Evolutionary conservation across 75 land plant species (phyloP).

Genomic region (Pinus taeda): DNA sequence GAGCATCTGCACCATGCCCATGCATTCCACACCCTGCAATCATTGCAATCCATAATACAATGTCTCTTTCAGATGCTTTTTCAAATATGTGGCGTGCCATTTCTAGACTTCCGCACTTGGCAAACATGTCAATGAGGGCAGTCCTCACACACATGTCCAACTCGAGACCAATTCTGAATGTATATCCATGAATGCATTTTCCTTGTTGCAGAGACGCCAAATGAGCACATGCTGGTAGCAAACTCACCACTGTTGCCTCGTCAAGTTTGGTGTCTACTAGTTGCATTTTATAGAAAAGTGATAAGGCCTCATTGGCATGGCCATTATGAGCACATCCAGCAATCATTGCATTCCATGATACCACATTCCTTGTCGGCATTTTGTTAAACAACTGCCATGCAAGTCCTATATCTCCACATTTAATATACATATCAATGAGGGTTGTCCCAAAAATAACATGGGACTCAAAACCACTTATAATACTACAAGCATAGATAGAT

Average conservation of each 20-base stretch:
- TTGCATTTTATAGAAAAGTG: conserved; percentile 10
- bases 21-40: conserved; percentile 31
- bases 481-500: conserved; percentile 8
- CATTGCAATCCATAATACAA: conserved; percentile 71
- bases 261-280: conserved; percentile 11
- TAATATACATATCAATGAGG: conserved; percentile 37
- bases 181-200: conserved; percentile 20
- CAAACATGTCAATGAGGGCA: conserved; percentile 65
- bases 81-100: conserved; percentile 40
- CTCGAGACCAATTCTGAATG: conserved; percentile 38
- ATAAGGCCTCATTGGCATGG: conserved; percentile 15
- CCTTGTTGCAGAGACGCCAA: conserved; percentile 14
- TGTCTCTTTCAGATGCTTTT: conserved; percentile 35
- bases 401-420: conserved; percentile 25
- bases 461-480: conserved; percentile 6
- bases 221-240: conserved; percentile 22
- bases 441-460: conserved; percentile 20
- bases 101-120: conserved; percentile 40
- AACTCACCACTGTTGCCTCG: conserved; percentile 11
- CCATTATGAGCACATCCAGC: conserved; percentile 26
- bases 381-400: conserved; percentile 25
- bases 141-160: conserved; percentile 48
- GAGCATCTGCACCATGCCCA: too few relatives aligned
- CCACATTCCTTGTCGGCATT: conserved; percentile 20
- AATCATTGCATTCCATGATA: conserved; percentile 51